Percentiles rank a stretch among this genome's conserved stretches.
phyloP scores from a whole-genome alignment of 73 alveolate genomes.

The Breviolum minutum region DNA sequence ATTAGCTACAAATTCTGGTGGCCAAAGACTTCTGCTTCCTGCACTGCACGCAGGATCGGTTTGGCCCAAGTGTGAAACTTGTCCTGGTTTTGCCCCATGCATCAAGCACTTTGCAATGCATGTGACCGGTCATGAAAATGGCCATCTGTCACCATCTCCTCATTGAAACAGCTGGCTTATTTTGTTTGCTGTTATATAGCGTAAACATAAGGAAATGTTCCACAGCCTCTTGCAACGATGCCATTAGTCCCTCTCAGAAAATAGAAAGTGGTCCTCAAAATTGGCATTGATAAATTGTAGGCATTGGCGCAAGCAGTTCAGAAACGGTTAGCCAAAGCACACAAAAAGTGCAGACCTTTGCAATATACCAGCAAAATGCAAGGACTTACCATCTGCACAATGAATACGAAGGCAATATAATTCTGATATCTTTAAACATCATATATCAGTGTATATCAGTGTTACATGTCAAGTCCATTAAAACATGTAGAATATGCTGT shows the following conservation, averaged over 20 bases:
- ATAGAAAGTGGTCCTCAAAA: conserved; percentile 51
- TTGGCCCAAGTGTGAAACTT: not conserved
- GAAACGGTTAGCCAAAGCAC: no score
- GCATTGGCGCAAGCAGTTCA: no score
- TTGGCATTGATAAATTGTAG: not conserved
- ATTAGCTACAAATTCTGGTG: not conserved
- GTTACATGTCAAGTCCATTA: no score
- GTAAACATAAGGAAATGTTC: not conserved
- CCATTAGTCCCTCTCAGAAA: not conserved
- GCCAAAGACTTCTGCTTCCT: not conserved
- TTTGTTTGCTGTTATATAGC: no score
- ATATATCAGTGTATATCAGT: not conserved
- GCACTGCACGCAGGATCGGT: not conserved
- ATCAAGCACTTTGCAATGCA: conserved; percentile 14
- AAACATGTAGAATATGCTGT: no score
- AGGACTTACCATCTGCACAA: no score
- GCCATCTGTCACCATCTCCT: no score
- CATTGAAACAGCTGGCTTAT: not conserved
- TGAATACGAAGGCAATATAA: no score
- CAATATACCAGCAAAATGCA: no score
- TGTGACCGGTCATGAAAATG: not conserved
- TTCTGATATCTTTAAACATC: no score
- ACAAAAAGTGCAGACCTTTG: no score
- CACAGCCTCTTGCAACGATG: not conserved
- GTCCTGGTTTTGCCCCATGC: not conserved